Base-by-base conservation (phyloP, 2,329 filamentous ascomycete genomes). In the Lojkania enalia region DNA sequence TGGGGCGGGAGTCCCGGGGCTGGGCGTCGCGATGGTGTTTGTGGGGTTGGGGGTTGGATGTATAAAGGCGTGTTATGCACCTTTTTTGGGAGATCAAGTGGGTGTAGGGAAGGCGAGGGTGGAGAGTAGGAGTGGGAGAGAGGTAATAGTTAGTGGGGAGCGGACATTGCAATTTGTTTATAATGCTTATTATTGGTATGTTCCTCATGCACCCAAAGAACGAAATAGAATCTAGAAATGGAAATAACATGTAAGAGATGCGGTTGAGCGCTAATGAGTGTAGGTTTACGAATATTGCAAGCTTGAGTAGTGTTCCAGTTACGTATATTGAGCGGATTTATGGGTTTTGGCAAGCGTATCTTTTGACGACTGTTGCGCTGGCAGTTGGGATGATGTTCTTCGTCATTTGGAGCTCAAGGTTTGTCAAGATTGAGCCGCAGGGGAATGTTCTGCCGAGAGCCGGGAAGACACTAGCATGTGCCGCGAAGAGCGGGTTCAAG, bases 341-440 rank as follows among this genome's bases (percentile, higher is more conserved):
- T 46, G 83, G 82, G 3, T 89, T 87, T 68, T 82, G 85, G 85
- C 77, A 78, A 1, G 84, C 81, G 2, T 88, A 77, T 57, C 65
- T 85, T 18, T 69, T 85, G 38, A 77, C 79, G 40, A 79, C 84
- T 54, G 75, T 75, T 65, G 78, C 85, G 69, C 86, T 88, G 70
- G 71, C 78, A 44, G 64, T 83, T 13, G 82, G 81, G 33, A 78
- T 85, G 23, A 64, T 77, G 27, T 72, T 84, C 29, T 73, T 82
- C 12, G 50, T 80, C 29, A 48, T 63, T 5, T 55, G 49, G 20
- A 53, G 50, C 31, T 33, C 23, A n/a, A 54, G 43, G 23, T 40
- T 45, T 33, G 48, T 47, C 14, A 51, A 52, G 29, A 38, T 51
- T n/a, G 37, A 31, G 12, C 56, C 52, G 3, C 16, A 49, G 19